Conservation (phyloP, 164 flowering plant species). For the Chloranthus sessilifolius region DNA sequence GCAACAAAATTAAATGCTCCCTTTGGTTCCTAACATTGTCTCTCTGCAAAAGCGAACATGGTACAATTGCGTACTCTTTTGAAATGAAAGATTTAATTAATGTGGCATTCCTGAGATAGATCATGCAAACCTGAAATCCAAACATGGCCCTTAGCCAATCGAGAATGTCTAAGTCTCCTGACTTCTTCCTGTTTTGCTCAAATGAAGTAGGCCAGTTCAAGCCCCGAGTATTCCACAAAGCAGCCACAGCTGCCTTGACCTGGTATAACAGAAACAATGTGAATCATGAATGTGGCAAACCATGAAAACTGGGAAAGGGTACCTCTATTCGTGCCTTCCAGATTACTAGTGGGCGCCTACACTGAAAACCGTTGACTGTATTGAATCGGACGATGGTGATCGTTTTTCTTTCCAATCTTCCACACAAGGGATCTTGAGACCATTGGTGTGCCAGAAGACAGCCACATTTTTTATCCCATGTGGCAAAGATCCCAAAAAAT, state of each 20-base stretch:
- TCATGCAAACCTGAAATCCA: constrained; percentile 78
- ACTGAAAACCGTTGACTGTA: no score
- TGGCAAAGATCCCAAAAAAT: no score
- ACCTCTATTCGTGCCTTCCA: no score
- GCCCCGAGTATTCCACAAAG: constrained; percentile 74
- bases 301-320: no score
- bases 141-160: constrained; percentile 99
- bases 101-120: background rate
- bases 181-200: constrained; percentile 72
- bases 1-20: constrained; percentile 83
- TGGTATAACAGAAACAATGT: constrained; percentile 18
- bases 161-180: constrained; percentile 82
- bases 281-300: background rate
- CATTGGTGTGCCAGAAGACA: no score
- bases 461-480: no score
- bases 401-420: no score
- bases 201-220: constrained; percentile 80
- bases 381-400: no score
- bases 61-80: constrained; percentile 10
- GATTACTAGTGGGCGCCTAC: no score
- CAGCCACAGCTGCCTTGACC: constrained; percentile 93
- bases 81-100: background rate
- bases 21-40: constrained; percentile 98
- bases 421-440: no score
- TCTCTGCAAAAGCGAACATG: constrained; percentile 43